Base-by-base conservation (phyloP, 805 yeast genomes). In the Yarrowia sp. region DNA sequence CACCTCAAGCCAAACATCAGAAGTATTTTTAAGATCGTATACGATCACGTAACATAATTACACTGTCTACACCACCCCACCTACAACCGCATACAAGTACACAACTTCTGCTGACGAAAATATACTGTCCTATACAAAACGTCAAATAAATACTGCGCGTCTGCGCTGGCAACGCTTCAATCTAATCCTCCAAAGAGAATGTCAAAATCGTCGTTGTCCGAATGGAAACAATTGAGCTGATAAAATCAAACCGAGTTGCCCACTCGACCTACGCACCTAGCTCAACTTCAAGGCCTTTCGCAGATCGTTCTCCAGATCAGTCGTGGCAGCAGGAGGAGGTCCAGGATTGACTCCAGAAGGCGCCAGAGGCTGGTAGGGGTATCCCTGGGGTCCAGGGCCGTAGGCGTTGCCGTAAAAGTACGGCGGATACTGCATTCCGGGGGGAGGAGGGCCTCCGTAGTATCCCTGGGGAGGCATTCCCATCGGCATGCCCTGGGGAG, bases 211-310 rank as follows among this genome's bases (percentile, higher is more conserved):
- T n/a, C n/a, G n/a, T n/a, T n/a, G n/a, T n/a, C n/a, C n/a, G n/a
- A n/a, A n/a, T n/a, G n/a, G n/a, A n/a, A n/a, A n/a, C n/a, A n/a
- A n/a, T n/a, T n/a, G n/a, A n/a, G n/a, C n/a, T n/a, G n/a, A n/a
- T n/a, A n/a, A n/a, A n/a, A n/a, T n/a, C n/a, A n/a, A n/a, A n/a
- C n/a, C n/a, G n/a, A n/a, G n/a, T n/a, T n/a, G n/a, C n/a, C n/a
- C n/a, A n/a, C n/a, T n/a, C n/a, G n/a, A n/a, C n/a, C n/a, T n/a
- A n/a, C n/a, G 25, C 27, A 12, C 14, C 22, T 38, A 55, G 16
- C 61, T 55, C 19, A 55, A 29, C 47, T 55, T 55, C n/a, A 55
- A 12, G 10, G 61, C 61, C 47, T 55, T 55, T n/a, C 61, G 27
- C 29, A 55, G 47, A 55, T 55, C 61, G 14, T 39, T 55, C 16